These are phyloP conservation scores for Ensete ventricosum DNA, from an alignment of 176 grass and related monocot genomes.

Conservation along the genomic window DNA sequence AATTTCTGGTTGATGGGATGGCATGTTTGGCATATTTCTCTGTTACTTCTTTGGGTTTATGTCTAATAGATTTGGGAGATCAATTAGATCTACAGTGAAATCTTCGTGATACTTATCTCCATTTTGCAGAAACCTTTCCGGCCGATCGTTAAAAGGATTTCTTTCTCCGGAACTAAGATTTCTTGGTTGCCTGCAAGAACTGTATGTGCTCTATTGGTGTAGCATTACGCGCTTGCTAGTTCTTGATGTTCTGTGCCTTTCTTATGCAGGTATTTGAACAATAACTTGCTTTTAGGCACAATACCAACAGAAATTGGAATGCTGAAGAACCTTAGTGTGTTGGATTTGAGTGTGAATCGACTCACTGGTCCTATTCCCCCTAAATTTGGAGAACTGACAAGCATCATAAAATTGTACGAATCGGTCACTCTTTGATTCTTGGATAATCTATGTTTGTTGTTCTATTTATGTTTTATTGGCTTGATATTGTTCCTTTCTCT, in stretches of 20 bases:
- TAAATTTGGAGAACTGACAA: conserved; percentile 45
- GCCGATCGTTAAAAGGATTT: conserved; percentile 78
- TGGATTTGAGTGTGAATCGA: conserved; percentile 77
- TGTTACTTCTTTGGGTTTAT: neutral
- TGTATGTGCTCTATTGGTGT: conserved; percentile 36
- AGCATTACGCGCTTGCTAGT: neutral
- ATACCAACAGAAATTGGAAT: conserved; percentile 61
- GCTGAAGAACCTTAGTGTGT: conserved; percentile 54
- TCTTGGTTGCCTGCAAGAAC: conserved; percentile 66
- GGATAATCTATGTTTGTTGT: neutral
- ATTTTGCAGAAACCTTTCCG: conserved; percentile 63
- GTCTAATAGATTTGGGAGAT: neutral
- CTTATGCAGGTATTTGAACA: conserved; percentile 60
- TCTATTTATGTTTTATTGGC: conserved; percentile 3
- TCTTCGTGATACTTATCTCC: neutral
- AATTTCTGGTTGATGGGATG: neutral
- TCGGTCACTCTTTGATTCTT: neutral
- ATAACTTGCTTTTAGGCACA: conserved; percentile 68
- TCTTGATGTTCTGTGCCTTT: conserved; percentile 1
- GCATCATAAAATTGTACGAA: conserved; percentile 63
- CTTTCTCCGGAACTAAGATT: conserved; percentile 49
- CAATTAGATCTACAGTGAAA: neutral
- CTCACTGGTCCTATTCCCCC: conserved; percentile 70
- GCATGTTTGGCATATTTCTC: neutral
- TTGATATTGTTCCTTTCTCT: conserved; percentile 9